Base-by-base conservation (phyloP, 768 basidiomycete genomes). In the Termitomyces sp. region DNA sequence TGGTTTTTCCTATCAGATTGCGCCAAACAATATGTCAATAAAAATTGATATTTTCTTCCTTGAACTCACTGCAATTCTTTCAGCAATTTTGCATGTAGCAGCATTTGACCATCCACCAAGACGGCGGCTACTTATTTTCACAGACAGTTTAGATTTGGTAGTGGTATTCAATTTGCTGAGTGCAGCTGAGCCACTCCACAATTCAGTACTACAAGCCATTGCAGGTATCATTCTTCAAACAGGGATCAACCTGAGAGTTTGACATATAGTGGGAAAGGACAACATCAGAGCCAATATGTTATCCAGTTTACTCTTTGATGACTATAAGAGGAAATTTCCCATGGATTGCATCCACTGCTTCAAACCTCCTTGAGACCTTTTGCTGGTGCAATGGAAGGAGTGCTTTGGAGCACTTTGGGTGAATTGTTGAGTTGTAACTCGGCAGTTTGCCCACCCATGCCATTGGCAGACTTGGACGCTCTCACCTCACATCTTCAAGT, bases 41-140 rank as follows among this genome's bases (percentile, higher is more conserved):
- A 36, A n/a, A 3, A 49, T 61, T 32, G 65, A 66, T 42, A 68
- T 68, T 27, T 64, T 67, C 42, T 65, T 64, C 52, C 58, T 64
- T 0, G 62, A 67, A 45, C 43, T 66, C 11, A 22, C 64, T 18
- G 66, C 59, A 1, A 63, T 66, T 48, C 56, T 68, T 16, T 47
- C 49, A 13, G 53, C 49, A 10, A 33, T 59, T 13, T 33, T 31
- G 7, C 52, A 58, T 36, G 54, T 41, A 20, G 56, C 54, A 0
- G 36, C 50, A 7, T 22, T 62, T 5, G 27, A 36, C 4, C n/a
- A 18, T 1, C 63, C 60, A 5, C 63, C 60, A 7, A 32, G 42
- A 3, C 51, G 39, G 3, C 51, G 39, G 3, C 2, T 64, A 3
- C 57, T 64, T 10, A 31, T 64, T 3, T 64, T 36, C 32, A 47